A percentile compares a stretch with the other conserved stretches of the same genome.
Evolutionary conservation across 208 protist species (phyloP).

Genomic region (Phytomonas sp.): DNA sequence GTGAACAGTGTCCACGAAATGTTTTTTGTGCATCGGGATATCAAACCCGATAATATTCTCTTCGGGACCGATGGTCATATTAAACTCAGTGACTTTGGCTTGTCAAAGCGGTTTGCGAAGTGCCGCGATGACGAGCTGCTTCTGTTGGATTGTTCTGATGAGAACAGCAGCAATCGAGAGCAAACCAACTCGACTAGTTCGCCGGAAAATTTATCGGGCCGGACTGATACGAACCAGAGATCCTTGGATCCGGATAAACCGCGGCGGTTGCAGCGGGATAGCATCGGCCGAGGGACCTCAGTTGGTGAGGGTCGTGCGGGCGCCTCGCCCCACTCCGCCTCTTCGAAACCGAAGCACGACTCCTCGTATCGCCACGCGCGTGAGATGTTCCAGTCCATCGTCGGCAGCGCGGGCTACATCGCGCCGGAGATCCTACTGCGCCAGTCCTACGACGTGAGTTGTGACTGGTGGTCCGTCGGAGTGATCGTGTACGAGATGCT

Average conservation of each 20-base stretch:
- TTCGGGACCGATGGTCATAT: constrained; percentile 94
- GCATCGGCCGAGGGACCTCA: background rate
- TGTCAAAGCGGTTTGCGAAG: constrained; percentile 88
- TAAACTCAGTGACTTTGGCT: constrained; percentile 96
- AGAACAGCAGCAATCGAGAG: background rate
- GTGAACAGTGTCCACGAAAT: constrained; percentile 89
- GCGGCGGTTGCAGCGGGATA: background rate
- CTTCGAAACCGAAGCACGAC: background rate
- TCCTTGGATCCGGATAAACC: constrained; percentile 5
- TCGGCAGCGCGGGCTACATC: constrained; percentile 96
- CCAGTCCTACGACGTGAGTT: constrained; percentile 92
- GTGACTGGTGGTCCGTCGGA: constrained; percentile 97
- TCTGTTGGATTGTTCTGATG: constrained; percentile 48
- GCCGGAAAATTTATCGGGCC: background rate
- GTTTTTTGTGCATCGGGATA: constrained; percentile 92
- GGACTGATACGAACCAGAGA: constrained; percentile 12
- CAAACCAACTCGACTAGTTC: constrained; percentile 10
- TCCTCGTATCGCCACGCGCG: constrained; percentile 22
- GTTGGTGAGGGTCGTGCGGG: no score
- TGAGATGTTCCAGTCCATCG: constrained; percentile 87
- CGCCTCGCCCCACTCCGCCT: background rate
- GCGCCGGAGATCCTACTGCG: constrained; percentile 94
- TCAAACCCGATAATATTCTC: constrained; percentile 99
- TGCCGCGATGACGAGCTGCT: constrained; percentile 26
- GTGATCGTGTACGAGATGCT: constrained; percentile 98